Base-by-base conservation (phyloP, 1,284 basidiomycete genomes). In the Megacollybia platyphylla region DNA sequence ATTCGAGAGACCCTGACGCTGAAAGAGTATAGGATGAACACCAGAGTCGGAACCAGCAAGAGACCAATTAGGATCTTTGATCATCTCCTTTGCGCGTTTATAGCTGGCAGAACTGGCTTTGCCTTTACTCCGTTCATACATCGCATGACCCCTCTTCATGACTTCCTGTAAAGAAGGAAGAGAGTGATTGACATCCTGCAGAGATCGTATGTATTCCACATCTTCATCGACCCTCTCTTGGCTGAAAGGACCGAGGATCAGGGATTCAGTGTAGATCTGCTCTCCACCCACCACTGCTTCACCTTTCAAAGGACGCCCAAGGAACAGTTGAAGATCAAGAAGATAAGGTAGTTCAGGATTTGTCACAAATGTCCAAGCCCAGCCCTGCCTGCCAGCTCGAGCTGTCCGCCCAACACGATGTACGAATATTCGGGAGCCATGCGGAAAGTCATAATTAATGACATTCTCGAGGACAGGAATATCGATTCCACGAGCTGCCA, bases 331-430 rank as follows among this genome's bases (percentile, higher is more conserved):
- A 36, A 99, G 67, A 56, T 99, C 96, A 47, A 91, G 73, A 8
- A 98, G 70, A 62, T 89, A 89, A 0, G 94, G 91, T 27, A 97
- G 65, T 55, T 99, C 96, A 5, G 75, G 61, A 51, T 84, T 76
- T 5, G 86, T 88, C 44, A 97, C 73, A 53, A 98, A 85, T 2
- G 87, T 91, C 87, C 90, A 98, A 0, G 94, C 96, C 81, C 90
- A 92, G 29, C 96, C 96, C 56, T 83, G 84, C 44, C 90, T 71
- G 6, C 96, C 96, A 0, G 94, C 94, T 53, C 96, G 77, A 0
- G 96, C 96, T 2, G 96, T 98, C 47, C 96, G 78, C 37, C 96
- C 96, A 15, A 98, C 94, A 48, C 96, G 86, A 63, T 99, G 96
- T 0, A 99, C 84, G 54, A 97, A 99, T 4, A 96, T 81, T 44